These are phyloP conservation scores for Aspergillus japonicus DNA, from an alignment of 2,329 filamentous ascomycete species.

Conservation along the genomic window DNA sequence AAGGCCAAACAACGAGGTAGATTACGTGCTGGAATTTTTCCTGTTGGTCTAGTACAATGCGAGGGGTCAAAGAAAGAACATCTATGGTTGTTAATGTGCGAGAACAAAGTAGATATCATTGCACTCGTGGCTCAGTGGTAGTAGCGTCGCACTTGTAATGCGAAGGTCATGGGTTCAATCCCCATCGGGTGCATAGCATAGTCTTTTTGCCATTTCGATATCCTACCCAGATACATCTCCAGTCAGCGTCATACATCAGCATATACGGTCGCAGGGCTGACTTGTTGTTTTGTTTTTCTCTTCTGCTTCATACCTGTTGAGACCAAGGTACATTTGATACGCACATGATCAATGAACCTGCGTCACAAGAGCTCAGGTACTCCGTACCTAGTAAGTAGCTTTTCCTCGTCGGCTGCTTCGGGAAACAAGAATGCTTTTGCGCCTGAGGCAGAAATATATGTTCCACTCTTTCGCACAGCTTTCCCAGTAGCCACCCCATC, in stretches of 20 bases:
- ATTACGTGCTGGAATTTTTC: no score
- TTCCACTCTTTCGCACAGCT: background rate
- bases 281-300: no score
- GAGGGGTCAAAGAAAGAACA: accelerated
- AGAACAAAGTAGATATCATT: background rate
- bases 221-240: no score
- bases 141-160: background rate
- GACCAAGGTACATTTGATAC: no score
- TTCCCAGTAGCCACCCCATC: background rate
- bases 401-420: background rate
- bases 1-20: no score
- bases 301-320: no score
- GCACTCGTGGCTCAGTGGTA: background rate
- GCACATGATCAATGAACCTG: no score
- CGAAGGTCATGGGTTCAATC: background rate
- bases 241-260: no score
- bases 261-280: no score
- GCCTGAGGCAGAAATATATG: background rate
- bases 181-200: background rate
- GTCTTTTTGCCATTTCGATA: background rate
- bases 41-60: no score
- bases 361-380: no score
- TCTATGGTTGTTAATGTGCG: no score
- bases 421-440: background rate
- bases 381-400: background rate